These are phyloP conservation scores for Datura wrightii DNA, from an alignment of 257 asterid species.

Conservation along the genomic window DNA sequence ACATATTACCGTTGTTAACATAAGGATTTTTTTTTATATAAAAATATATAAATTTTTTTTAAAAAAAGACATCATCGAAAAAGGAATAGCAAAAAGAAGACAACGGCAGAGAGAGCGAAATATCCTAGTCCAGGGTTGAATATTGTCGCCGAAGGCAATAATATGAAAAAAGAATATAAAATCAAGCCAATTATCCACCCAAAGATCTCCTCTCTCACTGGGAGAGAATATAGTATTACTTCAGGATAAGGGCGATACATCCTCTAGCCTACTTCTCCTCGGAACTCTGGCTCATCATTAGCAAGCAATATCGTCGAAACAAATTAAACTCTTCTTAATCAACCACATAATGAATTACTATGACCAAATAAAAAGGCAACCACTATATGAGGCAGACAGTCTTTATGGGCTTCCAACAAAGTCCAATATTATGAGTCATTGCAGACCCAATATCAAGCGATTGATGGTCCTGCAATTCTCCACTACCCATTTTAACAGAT, in stretches of 20 bases:
- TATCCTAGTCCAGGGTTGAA: not conserved
- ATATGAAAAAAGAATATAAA: not conserved
- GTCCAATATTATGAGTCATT: not conserved
- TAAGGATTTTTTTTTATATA: not conserved
- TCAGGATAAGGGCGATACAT: not conserved
- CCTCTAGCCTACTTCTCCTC: not conserved
- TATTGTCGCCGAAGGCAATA: not conserved
- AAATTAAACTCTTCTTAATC: not conserved
- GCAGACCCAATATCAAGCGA: not conserved
- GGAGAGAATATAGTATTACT: not conserved
- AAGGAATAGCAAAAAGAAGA: not conserved
- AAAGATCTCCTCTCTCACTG: not conserved
- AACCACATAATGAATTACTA: too few relatives aligned
- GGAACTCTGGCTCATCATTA: not conserved
- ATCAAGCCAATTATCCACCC: not conserved
- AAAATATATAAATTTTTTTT: not conserved
- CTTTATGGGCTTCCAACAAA: not conserved
- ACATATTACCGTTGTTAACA: not conserved
- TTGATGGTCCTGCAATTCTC: not conserved
- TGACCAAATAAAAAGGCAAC: not conserved
- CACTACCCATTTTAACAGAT: not conserved
- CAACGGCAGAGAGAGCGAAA: not conserved
- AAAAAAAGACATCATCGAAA: not conserved
- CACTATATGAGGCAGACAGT: too few relatives aligned
- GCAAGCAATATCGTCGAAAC: not conserved